Evolutionary conservation across 495 filamentous ascomycete genomes (phyloP), one percentile per base, ranked within the genome.

Genomic region (Aspergillus cavernicola): DNA sequence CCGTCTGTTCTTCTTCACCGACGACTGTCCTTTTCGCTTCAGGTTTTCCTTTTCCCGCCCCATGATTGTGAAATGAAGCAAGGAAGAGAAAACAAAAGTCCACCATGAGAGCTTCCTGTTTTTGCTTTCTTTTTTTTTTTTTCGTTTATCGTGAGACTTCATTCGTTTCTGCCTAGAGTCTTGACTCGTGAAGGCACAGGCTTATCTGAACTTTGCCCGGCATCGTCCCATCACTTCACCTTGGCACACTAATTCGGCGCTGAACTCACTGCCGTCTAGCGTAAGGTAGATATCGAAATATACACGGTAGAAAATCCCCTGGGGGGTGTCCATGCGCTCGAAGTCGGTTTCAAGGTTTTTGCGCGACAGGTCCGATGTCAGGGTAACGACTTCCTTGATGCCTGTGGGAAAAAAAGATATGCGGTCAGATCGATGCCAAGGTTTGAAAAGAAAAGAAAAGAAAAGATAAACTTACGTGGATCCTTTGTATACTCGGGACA

Each of bases 331-430:
- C 93, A 98, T 98, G 61, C 95, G 84, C 73, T 98, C 93, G 55
- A 98, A 98, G 66, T 98, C 93, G 68, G 96, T 97, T 69, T 98
- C 93, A 1, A 98, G 84, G 66, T 97, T 97, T 80, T 98, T 98
- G 56, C 93, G 86, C 13, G 90, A 96, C 31, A 98, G 80, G 68
- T 98, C 93, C 38, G 91, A 96, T 8, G 95, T 97, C 35, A 98
- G 85, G 2, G 93, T 98, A 53, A 98, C 95, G 26, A 98, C 90
- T 71, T 98, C 93, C 80, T 97, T 97, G 83, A 98, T 97, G 57
- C 92, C 92, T 98, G 62, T 52, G 46, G 18, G 13, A 42, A 60
- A 37, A 57, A n/a, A n/a, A n/a, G n/a, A n/a, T 49, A 49, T 42
- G 19, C 16, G 13, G 31, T 18, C 29, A 41, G 16, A 11, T 28